Conservation (phyloP, 2,329 filamentous ascomycete genomes). For the Plenodomus lindquistii region DNA sequence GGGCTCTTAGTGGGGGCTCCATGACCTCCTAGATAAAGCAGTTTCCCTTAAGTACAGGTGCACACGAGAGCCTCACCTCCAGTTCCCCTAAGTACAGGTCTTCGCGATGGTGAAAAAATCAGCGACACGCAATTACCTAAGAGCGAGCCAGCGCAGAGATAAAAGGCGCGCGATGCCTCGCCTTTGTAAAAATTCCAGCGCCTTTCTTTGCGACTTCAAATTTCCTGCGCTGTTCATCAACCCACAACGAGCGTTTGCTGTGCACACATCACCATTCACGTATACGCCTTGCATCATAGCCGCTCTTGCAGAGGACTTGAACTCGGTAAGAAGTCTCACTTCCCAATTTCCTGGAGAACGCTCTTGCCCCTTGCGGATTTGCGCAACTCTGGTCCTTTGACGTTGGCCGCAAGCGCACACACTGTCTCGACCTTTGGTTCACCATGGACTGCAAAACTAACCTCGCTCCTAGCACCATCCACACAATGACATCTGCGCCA, state of each 20-base stretch:
- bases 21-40: conserved; percentile 23
- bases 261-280: background rate
- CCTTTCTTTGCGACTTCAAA: background rate
- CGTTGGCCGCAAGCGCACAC: conserved; percentile 4
- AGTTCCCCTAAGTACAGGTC: conserved; percentile 41
- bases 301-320: background rate
- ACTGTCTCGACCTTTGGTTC: background rate
- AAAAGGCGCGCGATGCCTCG: conserved; percentile 31
- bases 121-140: conserved; percentile 41
- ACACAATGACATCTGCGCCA: conserved; percentile 58
- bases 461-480: conserved; percentile 4
- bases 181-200: background rate
- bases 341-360: background rate
- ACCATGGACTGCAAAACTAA: conserved; percentile 2
- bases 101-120: conserved; percentile 33
- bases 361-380: background rate
- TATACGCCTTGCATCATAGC: background rate
- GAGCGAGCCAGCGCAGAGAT: conserved; percentile 32
- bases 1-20: conserved; percentile 33
- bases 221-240: background rate
- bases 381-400: background rate
- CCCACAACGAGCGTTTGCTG: background rate
- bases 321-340: background rate
- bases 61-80: conserved; percentile 21
- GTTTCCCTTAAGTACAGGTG: conserved; percentile 39